Percentiles rank a stretch among this genome's conserved stretches.
phyloP scores from a whole-genome alignment of 352 stramenopile genomes.

The Phytophthora pini region DNA sequence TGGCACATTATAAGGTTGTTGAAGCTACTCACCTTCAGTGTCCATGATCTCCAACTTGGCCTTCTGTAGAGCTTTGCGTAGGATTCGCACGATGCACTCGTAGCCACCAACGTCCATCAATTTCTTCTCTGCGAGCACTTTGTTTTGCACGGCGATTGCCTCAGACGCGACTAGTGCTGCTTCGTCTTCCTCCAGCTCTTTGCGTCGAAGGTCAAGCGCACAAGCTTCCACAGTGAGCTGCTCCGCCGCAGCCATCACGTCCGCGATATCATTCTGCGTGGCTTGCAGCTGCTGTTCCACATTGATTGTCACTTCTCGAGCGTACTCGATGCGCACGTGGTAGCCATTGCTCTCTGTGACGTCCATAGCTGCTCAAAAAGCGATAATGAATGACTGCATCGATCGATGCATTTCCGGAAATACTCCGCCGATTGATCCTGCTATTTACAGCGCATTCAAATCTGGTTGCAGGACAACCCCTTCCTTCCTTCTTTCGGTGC shows the following conservation, averaged over 20 bases:
- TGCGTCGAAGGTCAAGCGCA: slow-evolving; percentile 54
- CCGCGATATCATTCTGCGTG: slow-evolving; percentile 44
- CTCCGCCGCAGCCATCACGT: slow-evolving; percentile 49
- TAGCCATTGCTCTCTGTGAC: slow-evolving; percentile 38
- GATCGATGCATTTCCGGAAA: background rate
- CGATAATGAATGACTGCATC: slow-evolving; percentile 1
- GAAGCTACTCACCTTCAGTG: slow-evolving; percentile 42
- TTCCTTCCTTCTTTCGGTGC: too few relatives aligned
- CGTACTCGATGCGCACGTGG: slow-evolving; percentile 47
- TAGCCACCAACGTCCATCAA: slow-evolving; percentile 72
- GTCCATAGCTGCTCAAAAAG: slow-evolving; percentile 32
- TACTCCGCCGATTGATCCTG: background rate
- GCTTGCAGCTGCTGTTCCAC: slow-evolving; percentile 44
- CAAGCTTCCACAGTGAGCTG: slow-evolving; percentile 60
- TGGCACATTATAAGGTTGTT: background rate
- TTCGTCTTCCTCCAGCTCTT: slow-evolving; percentile 71
- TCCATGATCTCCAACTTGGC: slow-evolving; percentile 61
- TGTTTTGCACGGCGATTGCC: slow-evolving; percentile 55
- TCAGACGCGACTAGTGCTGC: slow-evolving; percentile 55
- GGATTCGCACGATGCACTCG: slow-evolving; percentile 59
- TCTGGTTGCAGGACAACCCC: too few relatives aligned
- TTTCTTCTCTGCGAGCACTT: slow-evolving; percentile 61
- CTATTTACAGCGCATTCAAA: background rate
- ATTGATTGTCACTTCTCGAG: slow-evolving; percentile 43
- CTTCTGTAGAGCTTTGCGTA: slow-evolving; percentile 57